These are phyloP conservation scores for Russula compacta DNA, from an alignment of 768 basidiomycete genomes.

Conservation along the genomic window DNA sequence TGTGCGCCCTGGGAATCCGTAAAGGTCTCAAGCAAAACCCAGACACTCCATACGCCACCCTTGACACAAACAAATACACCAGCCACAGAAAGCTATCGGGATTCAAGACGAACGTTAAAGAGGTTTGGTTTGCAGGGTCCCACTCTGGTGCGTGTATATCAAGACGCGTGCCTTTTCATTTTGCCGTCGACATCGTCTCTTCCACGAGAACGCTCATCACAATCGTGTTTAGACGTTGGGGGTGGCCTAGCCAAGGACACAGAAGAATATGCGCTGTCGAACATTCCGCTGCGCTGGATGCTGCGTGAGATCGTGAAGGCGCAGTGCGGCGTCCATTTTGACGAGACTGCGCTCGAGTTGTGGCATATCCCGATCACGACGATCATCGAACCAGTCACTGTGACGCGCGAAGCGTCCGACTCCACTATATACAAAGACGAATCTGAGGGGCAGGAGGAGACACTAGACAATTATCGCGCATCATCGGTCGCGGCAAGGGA, in stretches of 20 bases:
- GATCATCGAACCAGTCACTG: neutral
- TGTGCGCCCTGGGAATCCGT: neutral
- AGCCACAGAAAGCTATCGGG: too few species aligned
- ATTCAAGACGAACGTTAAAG: constrained; percentile 3
- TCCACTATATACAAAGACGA: neutral
- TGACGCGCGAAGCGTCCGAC: neutral
- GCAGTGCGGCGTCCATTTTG: constrained; percentile 7
- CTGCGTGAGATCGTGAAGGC: constrained; percentile 15
- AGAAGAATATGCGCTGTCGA: constrained; percentile 7
- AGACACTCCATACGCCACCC: neutral
- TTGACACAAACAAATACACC: neutral
- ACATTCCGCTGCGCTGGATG: constrained; percentile 19
- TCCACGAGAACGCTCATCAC: neutral
- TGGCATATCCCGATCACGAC: constrained; percentile 9
- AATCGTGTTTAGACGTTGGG: constrained; percentile 8
- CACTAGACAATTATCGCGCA: neutral
- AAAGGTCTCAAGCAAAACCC: neutral
- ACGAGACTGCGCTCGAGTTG: constrained; percentile 2
- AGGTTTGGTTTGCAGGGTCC: constrained; percentile 19
- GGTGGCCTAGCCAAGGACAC: constrained; percentile 10
- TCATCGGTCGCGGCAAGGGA: neutral
- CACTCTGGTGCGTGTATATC: constrained; percentile 5
- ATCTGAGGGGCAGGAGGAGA: neutral
- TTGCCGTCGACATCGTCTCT: neutral
- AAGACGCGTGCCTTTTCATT: neutral